These are phyloP conservation scores for Cydonia oblonga DNA, from an alignment of 331 rosid species.

Conservation along the genomic window DNA sequence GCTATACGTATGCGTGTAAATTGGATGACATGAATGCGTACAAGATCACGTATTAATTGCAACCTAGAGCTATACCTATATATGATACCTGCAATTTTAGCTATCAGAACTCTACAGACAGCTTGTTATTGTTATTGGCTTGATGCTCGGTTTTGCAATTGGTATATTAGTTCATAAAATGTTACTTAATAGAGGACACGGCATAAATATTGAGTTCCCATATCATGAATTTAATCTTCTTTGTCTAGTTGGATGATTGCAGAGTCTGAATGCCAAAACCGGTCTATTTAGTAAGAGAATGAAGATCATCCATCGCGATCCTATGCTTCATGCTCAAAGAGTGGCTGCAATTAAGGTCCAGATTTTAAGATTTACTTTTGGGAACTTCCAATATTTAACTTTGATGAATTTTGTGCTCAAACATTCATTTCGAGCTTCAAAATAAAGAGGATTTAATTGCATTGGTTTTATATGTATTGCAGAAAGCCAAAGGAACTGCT, in stretches of 20 bases:
- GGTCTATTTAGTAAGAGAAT: slow-evolving; percentile 95
- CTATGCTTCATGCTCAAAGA: slow-evolving; percentile 76
- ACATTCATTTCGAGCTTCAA: not conserved
- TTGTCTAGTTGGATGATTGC: slow-evolving; percentile 77
- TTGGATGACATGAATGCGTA: not conserved
- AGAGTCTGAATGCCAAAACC: slow-evolving; percentile 96
- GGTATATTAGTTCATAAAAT: not conserved
- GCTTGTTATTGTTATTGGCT: not conserved
- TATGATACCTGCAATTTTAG: too few relatives aligned
- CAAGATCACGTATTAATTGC: too few relatives aligned
- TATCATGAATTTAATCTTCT: slow-evolving; percentile 45
- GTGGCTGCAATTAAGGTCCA: slow-evolving; percentile 92
- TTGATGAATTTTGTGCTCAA: not conserved
- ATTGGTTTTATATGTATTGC: slow-evolving; percentile 12
- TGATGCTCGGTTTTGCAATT: not conserved
- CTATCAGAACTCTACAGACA: too few relatives aligned
- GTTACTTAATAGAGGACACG: not conserved
- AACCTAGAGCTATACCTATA: too few relatives aligned
- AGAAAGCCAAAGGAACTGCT: slow-evolving; percentile 79
- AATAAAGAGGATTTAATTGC: not conserved
- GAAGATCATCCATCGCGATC: slow-evolving; percentile 92
- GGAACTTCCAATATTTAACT: not conserved
- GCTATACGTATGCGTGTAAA: too few relatives aligned
- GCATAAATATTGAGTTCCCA: not conserved
- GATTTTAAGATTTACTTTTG: slow-evolving; percentile 9